Evolutionary conservation across 1,139 yeast genomes (phyloP), one percentile per base, ranked within the genome.

Genomic region (Lodderomyces pseudojiufengensis): DNA sequence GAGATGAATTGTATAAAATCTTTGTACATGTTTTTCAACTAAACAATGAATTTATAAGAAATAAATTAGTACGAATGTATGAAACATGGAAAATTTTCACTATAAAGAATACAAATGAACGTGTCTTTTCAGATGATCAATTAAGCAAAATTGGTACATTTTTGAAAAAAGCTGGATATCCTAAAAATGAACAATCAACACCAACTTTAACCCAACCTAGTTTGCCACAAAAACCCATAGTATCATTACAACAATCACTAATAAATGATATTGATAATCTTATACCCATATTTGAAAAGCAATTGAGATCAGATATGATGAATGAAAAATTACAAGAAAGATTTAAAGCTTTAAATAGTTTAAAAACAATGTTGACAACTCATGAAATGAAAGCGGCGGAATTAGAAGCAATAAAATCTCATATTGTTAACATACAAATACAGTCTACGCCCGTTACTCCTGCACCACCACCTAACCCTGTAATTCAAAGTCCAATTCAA

Each of bases 1-100:
- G 88, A 5, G 75, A 63, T 36, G 81, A 80, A 35, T 65, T 87
- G 29, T 81, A 71, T 61, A 76, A 70, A 48, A 64, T 85, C 3
- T 92, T 83, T 58, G 79, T 86, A 18, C 81, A 78, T 44, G 82
- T 90, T 2, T 94, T 86, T 54, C 75, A 87, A 22, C 63, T 83
- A 40, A 92, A 85, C 27, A 82, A 80, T 50, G 95, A 87, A 48
- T 61, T 70, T n/a, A 76, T 81, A 12, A 73, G 97, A 45, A 71
- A 74, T 36, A 84, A 83, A 57, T 65, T 94, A 56, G 79, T 78
- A 38, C 82, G 81, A 45, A 63, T 94, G 45, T 90, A 85, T 61
- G 81, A 80, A 52, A 85, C 96, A 10, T 94, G 99, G 99, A 82
- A 84, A 39, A 49, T 54, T 11, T 58, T 68, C 33, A 64, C 65